Evolutionary conservation across 805 yeast species (phyloP).

Genomic region (Wickerhamiella cacticola): DNA sequence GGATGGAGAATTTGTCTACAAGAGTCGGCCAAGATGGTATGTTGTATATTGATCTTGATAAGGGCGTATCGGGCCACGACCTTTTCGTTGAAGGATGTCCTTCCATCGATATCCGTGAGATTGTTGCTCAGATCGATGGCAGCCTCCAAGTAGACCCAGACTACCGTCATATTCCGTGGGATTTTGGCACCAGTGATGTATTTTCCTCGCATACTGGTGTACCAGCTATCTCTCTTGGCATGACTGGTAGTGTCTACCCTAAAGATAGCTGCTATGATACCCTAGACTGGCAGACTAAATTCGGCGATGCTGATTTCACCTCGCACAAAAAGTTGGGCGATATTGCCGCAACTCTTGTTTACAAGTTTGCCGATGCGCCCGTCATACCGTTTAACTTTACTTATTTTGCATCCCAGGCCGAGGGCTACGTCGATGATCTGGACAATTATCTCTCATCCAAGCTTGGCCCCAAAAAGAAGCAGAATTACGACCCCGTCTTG

Average conservation of each 20-base stretch:
- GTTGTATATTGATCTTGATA: slow-evolving; percentile 63
- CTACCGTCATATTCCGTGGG: slow-evolving; percentile 7
- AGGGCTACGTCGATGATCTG: slow-evolving; percentile 38
- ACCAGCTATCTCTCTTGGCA: slow-evolving; percentile 54
- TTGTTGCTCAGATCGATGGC: slow-evolving; percentile 34
- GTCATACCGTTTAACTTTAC: slow-evolving; percentile 55
- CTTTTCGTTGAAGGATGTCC: slow-evolving; percentile 57
- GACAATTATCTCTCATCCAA: slow-evolving; percentile 29
- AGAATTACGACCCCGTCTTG: slow-evolving; percentile 30
- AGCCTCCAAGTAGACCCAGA: not conserved
- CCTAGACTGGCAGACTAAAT: slow-evolving; percentile 41
- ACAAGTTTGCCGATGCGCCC: slow-evolving; percentile 65
- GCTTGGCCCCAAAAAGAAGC: slow-evolving; percentile 12
- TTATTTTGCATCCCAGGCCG: slow-evolving; percentile 36
- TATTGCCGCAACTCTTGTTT: slow-evolving; percentile 39
- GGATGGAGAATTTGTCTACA: slow-evolving; percentile 47
- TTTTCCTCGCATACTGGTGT: slow-evolving; percentile 52
- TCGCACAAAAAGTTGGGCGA: slow-evolving; percentile 47
- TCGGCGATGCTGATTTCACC: slow-evolving; percentile 45
- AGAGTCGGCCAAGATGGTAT: slow-evolving; percentile 48
- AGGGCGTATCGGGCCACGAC: slow-evolving; percentile 41
- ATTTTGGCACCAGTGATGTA: slow-evolving; percentile 53
- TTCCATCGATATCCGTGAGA: slow-evolving; percentile 34
- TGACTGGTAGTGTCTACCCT: slow-evolving; percentile 34
- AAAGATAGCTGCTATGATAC: slow-evolving; percentile 52